A percentile compares a stretch with the other conserved stretches of the same genome.
Conservation (phyloP, 495 filamentous ascomycete species). For the Penicillium psychrofluorescens region DNA sequence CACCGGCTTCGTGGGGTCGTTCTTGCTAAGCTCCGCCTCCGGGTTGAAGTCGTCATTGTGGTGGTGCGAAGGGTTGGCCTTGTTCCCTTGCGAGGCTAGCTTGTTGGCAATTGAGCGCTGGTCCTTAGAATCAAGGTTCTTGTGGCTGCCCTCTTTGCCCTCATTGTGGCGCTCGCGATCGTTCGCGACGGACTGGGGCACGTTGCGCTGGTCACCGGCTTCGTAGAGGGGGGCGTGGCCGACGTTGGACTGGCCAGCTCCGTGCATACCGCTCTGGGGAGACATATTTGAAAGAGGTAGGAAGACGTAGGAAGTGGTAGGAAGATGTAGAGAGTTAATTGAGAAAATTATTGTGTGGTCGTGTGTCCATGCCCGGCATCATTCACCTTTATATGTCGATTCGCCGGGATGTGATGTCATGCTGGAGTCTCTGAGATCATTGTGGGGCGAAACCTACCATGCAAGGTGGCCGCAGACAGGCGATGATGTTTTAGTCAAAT, state of each 20-base stretch:
- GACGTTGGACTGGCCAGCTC: conserved; percentile 42
- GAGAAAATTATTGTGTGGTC: too few relatives aligned
- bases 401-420: conserved; percentile 26
- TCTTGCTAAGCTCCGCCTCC: conserved; percentile 53
- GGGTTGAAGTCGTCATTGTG: conserved; percentile 33
- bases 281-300: too few relatives aligned
- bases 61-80: conserved; percentile 21
- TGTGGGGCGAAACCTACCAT: conserved; percentile 13
- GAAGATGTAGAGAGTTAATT: neutral
- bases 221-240: conserved; percentile 49
- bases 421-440: conserved; percentile 31
- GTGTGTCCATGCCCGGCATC: neutral
- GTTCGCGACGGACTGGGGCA: conserved; percentile 47
- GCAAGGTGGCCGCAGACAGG: too few relatives aligned
- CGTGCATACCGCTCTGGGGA: conserved; percentile 2
- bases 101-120: too few relatives aligned
- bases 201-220: conserved; percentile 65
- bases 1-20: conserved; percentile 64
- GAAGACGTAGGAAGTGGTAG: too few relatives aligned
- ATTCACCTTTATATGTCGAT: conserved; percentile 8
- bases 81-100: conserved; percentile 2
- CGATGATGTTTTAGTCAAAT: too few relatives aligned
- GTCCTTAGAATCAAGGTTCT: too few relatives aligned
- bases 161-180: conserved; percentile 56
- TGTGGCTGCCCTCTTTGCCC: conserved; percentile 24